Evolutionary conservation across 192 early-diverging fungal species (phyloP), one percentile per base, ranked within the genome.

Genomic region (Coemansia sp.): DNA sequence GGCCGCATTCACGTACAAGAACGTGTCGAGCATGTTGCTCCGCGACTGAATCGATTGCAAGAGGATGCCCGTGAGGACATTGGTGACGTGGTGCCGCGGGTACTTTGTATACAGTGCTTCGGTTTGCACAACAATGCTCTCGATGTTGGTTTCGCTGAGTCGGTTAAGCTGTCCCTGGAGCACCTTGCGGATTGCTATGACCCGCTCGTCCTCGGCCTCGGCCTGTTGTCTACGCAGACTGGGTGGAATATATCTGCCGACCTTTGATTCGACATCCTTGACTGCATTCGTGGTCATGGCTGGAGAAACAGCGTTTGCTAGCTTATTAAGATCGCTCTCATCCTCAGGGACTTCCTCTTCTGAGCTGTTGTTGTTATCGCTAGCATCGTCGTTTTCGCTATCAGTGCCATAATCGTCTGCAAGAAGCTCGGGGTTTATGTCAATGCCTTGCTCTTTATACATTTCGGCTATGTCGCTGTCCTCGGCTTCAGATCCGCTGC

Each of bases 81-180:
- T 84, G n/a, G 90, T 94, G 13, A 97, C 93, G 74, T 95, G 89
- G 62, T 71, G 80, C 43, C 81, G 79, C 39, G 82, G 71, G 49
- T 74, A 68, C 59, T 82, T 87, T 58, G 88, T 71, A 65, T 93
- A 95, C 34, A 86, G 84, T 23, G 88, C 87, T 63, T 97, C 93
- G 46, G 96, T 84, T 20, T 89, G 88, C 53, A 80, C 52, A 6
- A 98, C 71, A 52, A 99, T 97, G 16, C 86, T 86, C 61, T 94
- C 95, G 26, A 99, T 88, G 70, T 98, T 99, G 72, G 88, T 86
- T 71, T 95, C 95, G 74, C 90, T 94, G 63, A 97, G 81, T 45
- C 88, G 61, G 57, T 98, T 98, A 8, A 97, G 79, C 58, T 91
- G 86, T 61, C 96, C 96, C 69, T 95, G 93, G 2, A 97, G 63